These are phyloP conservation scores for Boletellus sp. DNA, from an alignment of 1,284 basidiomycete genomes.

Conservation along the genomic window DNA sequence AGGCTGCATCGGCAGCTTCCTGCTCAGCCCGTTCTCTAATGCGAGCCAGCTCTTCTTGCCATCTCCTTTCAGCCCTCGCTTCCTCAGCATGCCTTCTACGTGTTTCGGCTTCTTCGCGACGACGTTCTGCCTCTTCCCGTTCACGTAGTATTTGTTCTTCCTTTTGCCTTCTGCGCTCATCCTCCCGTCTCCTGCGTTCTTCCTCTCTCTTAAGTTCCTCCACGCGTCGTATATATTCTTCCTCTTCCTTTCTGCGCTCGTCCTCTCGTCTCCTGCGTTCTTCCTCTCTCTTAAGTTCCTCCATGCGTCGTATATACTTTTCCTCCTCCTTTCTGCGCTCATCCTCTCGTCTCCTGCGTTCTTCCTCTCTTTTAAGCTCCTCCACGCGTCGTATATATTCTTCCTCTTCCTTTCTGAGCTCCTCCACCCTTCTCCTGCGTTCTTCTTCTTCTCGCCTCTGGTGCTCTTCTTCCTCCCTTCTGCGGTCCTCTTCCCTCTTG, in stretches of 20 bases:
- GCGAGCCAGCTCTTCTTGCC: constrained; percentile 32
- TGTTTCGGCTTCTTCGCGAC: constrained; percentile 10
- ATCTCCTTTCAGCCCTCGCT: constrained; percentile 29
- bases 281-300: too few species aligned
- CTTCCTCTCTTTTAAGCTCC: not conserved
- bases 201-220: too few species aligned
- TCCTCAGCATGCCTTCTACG: constrained; percentile 18
- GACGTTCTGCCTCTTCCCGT: constrained; percentile 21
- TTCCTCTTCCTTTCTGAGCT: not conserved
- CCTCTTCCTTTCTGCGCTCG: not conserved
- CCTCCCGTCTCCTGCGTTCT: constrained; percentile 6
- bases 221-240: too few species aligned
- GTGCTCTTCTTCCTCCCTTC: constrained; percentile 6
- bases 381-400: not conserved
- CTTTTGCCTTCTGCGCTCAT: constrained; percentile 19
- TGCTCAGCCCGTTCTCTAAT: constrained; percentile 31
- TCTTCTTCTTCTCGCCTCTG: constrained; percentile 9
- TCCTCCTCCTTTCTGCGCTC: not conserved
- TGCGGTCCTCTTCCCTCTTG: not conserved
- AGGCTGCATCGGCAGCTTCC: constrained; percentile 34
- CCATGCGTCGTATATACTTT: too few species aligned
- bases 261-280: not conserved
- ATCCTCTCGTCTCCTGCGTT: not conserved
- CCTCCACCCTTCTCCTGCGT: not conserved
- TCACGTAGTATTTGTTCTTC: constrained; percentile 18